Percentiles rank a stretch among this genome's conserved stretches.
These are phyloP conservation scores for Danielozyma ontarioensis DNA, from an alignment of 805 yeast species.

Conservation along the genomic window DNA sequence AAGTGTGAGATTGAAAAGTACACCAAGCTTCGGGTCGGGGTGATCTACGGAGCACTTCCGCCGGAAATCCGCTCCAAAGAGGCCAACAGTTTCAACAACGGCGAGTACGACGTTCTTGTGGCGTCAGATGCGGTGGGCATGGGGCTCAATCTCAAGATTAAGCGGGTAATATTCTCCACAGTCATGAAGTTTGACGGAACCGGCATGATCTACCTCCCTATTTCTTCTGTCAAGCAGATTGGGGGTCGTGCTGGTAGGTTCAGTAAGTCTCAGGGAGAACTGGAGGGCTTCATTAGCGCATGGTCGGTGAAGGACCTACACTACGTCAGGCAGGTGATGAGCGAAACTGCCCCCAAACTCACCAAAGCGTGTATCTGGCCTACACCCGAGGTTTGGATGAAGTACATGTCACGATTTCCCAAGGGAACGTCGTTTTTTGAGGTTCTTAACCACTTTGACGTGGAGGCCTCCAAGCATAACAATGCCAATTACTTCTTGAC, in stretches of 20 bases:
- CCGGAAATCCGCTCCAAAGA: slow-evolving; percentile 90
- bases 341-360: slow-evolving; percentile 47
- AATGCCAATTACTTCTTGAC: slow-evolving; percentile 29
- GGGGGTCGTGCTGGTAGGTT: slow-evolving; percentile 96
- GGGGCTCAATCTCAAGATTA: slow-evolving; percentile 88
- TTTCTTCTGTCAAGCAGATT: slow-evolving; percentile 79
- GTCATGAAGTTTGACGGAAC: slow-evolving; percentile 68
- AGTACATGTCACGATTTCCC: slow-evolving; percentile 59
- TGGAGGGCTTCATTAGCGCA: slow-evolving; percentile 52
- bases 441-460: slow-evolving; percentile 45
- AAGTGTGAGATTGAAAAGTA: slow-evolving; percentile 64
- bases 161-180: slow-evolving; percentile 70
- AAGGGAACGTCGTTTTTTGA: slow-evolving; percentile 40
- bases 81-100: slow-evolving; percentile 73
- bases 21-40: slow-evolving; percentile 70
- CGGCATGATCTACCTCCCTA: slow-evolving; percentile 40
- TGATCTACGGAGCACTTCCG: slow-evolving; percentile 92
- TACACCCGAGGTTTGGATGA: slow-evolving; percentile 62
- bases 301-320: slow-evolving; percentile 39
- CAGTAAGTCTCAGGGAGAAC: slow-evolving; percentile 27
- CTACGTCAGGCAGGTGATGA: slow-evolving; percentile 43
- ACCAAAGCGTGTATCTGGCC: slow-evolving; percentile 76
- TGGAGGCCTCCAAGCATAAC: slow-evolving; percentile 22
- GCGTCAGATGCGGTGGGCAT: slow-evolving; percentile 98
- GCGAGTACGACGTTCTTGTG: slow-evolving; percentile 74